Evolutionary conservation across 2,329 filamentous ascomycete species (phyloP).

Genomic region (Fusarium burgessii): DNA sequence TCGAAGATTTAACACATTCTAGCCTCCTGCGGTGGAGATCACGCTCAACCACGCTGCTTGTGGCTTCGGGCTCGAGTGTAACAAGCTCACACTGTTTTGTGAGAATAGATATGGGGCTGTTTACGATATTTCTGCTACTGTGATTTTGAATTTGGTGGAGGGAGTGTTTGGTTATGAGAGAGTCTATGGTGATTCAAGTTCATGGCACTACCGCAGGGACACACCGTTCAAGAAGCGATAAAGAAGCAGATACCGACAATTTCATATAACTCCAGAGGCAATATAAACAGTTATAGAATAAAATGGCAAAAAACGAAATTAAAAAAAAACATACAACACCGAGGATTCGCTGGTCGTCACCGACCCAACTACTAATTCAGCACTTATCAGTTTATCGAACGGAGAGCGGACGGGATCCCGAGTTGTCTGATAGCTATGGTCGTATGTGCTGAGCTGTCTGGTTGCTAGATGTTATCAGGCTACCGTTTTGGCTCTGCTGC

Average conservation of each 20-base stretch:
- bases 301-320: constrained; percentile 10
- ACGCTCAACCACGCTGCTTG: constrained; percentile 59
- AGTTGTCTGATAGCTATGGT: constrained; percentile 35
- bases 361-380: constrained; percentile 33
- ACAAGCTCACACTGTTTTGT: constrained; percentile 56
- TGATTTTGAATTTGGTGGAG: constrained; percentile 60
- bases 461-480: neutral
- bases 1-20: neutral
- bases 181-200: constrained; percentile 37
- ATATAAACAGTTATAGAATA: fast-evolving
- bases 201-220: constrained; percentile 47
- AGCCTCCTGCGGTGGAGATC: constrained; percentile 59
- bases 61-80: constrained; percentile 58
- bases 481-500: too few species aligned
- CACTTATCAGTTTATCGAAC: constrained; percentile 35
- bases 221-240: constrained; percentile 21
- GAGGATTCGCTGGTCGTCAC: constrained; percentile 37
- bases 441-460: constrained; percentile 9
- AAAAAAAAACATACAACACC: constrained; percentile 31
- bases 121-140: constrained; percentile 56
- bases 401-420: constrained; percentile 36
- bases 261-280: fast-evolving
- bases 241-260: neutral
- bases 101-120: constrained; percentile 49
- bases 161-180: constrained; percentile 59